These are phyloP conservation scores for Jatropha podagrica DNA, from an alignment of 441 rosid species.

Conservation along the genomic window DNA sequence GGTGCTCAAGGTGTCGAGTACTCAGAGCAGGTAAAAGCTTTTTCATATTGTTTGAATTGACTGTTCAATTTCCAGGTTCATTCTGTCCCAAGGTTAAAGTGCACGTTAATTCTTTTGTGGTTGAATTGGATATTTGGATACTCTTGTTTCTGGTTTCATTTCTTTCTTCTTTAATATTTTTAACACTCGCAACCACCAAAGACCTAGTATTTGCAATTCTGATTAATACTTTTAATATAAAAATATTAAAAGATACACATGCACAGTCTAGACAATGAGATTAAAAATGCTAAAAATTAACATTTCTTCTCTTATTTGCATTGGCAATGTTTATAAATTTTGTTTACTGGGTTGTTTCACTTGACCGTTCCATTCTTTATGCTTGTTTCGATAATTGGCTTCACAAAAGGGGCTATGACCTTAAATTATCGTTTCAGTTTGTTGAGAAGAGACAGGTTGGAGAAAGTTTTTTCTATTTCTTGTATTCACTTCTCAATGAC, in stretches of 20 bases:
- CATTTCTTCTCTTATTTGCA: background rate
- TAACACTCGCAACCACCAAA: too few species aligned
- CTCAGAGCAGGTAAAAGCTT: slow-evolving; percentile 73
- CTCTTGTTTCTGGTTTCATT: background rate
- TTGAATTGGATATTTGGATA: background rate
- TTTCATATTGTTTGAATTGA: background rate
- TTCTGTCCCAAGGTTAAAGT: background rate
- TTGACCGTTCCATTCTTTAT: too few species aligned
- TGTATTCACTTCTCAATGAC: too few species aligned
- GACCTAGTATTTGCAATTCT: too few species aligned
- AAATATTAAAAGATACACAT: background rate
- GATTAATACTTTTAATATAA: too few species aligned
- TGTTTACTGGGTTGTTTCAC: too few species aligned
- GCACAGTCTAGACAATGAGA: background rate
- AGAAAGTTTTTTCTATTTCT: too few species aligned
- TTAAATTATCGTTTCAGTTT: too few species aligned
- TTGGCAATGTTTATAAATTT: too few species aligned
- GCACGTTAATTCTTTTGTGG: background rate
- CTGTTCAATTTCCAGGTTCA: background rate
- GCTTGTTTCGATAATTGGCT: too few species aligned
- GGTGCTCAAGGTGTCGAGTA: slow-evolving; percentile 93
- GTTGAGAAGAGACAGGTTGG: too few species aligned
- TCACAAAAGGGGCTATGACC: too few species aligned
- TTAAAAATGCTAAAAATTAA: background rate
- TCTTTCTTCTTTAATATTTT: background rate